Base-by-base conservation (phyloP, 208 protist species). In the Trypanosomatidae sp. region DNA sequence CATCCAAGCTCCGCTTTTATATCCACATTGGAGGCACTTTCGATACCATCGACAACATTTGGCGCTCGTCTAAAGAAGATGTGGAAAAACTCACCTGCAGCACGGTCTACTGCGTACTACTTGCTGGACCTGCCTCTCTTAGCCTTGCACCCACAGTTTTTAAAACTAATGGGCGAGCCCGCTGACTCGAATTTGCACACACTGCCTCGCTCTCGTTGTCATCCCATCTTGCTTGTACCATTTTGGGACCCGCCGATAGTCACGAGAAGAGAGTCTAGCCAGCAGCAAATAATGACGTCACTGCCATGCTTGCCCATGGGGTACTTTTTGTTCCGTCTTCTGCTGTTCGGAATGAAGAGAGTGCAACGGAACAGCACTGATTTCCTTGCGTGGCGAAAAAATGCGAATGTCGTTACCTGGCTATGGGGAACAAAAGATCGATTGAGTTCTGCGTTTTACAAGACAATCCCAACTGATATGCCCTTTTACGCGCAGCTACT, bases 191-290 rank as follows among this genome's bases (percentile, higher is more conserved):
- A 91, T 80, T 74, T 89, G 64, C 89, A 89, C 80, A 59, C 41
- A 19, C 74, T 93, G 58, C 67, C 86, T 53, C 73, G 89, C 13
- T 79, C 81, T 19, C 71, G 74, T 7, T 89, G 84, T 28, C 89
- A 86, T 7, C 78, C 89, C 25, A 53, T 91, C 9, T 65, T 94
- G 30, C 69, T 96, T 30, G 71, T 96, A 46, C 91, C 91, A 2
- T 94, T 94, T 83, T 96, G 91, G 91, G 69, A 83, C 47, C 91
- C 91, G 17, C 91, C 91, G 3, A 66, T 96, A 15, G 77, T 88
- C 15, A 96, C 91, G 15, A 80, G 91, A 50, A 87, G 82, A 52
- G 89, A 94, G 62, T n/a, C 69, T 3, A 87, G 83, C 10, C 78
- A 83, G 60, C 70, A 79, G 55, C 74, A 86, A 46, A 78, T 89